Evolutionary conservation across 2,329 filamentous ascomycete genomes (phyloP), one percentile per base, ranked within the genome.

Genomic region (Epichloe festucae): DNA sequence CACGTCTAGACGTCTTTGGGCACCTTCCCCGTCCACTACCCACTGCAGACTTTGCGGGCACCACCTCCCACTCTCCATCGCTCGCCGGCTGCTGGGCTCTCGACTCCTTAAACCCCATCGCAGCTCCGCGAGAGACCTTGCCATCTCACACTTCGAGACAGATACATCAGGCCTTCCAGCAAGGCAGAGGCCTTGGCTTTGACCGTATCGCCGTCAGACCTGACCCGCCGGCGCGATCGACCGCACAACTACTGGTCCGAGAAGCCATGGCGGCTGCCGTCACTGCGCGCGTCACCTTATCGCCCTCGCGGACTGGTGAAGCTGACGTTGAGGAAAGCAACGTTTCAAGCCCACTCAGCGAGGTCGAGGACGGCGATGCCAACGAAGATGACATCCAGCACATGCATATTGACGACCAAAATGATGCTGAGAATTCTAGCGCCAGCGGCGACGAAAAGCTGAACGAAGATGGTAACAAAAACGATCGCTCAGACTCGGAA

Each of bases 341-440:
- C 65, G 76, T 86, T 50, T 96, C 90, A 40, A 97, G 91, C 68
- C 93, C 89, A 62, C 76, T 97, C 60, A 96, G 89, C 71, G 91
- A 96, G 61, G 87, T 95, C 52, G 89, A 90, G 62, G 87, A 95
- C 61, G 81, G 81, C 61, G 83, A 87, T 55, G 77, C 74, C 43
- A 84, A 87, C 49, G 81, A 86, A 56, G 84, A 85, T 48, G 79
- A 79, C 48, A 74, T 78, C 55, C 84, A 85, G 50, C 78, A 78
- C 54, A 75, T 78, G 66, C 70, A 71, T 54, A 66, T 74, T 46
- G 68, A 71, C 55, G 65, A 62, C 53, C 69, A 63, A 14, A 55
- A 54, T 48, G 56, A 66, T 46, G 62, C 60, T 49, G 61, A 65
- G 7, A 60, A 58, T 34, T 58, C 60, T 6, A 65, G 60, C 51